These are phyloP conservation scores for Selaginella moellendorffii DNA, from an alignment of 75 land plant species.

Conservation along the genomic window DNA sequence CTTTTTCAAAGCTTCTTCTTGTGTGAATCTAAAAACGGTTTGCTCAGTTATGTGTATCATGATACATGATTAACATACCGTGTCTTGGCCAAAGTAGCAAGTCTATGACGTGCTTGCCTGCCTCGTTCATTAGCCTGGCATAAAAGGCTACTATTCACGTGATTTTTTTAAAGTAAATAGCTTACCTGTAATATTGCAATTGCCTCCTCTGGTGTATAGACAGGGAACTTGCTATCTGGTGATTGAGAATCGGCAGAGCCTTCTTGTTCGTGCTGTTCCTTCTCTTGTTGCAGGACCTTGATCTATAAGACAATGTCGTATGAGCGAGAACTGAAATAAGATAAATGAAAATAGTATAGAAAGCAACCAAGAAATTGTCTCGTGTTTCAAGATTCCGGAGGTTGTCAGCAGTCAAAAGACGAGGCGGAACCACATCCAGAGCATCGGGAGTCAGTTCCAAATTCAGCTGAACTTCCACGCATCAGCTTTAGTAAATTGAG, in stretches of 20 bases:
- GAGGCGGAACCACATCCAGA: conserved; percentile 19
- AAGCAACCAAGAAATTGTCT: conserved; percentile 9
- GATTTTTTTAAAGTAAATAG: background rate
- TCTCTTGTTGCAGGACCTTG: background rate
- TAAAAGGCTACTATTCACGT: background rate
- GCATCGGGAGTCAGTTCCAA: conserved; percentile 13
- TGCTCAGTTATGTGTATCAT: background rate
- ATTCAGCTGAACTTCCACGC: conserved; percentile 10
- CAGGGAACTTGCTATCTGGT: background rate
- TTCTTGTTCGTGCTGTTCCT: too few relatives aligned
- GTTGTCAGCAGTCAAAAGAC: conserved; percentile 25
- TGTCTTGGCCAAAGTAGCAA: conserved; percentile 13
- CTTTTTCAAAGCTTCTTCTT: conserved; percentile 22
- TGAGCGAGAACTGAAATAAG: background rate
- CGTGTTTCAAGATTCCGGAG: conserved; percentile 8
- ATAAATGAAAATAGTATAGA: background rate
- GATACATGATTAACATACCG: conserved; percentile 10
- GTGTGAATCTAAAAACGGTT: conserved; percentile 15
- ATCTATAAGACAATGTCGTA: background rate
- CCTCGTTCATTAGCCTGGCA: conserved; percentile 30
- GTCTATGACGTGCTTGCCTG: conserved; percentile 18
- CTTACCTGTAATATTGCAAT: background rate
- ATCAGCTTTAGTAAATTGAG: background rate
- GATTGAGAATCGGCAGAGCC: background rate
- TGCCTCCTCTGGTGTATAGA: conserved; percentile 8